Evolutionary conservation across 257 asterid species (phyloP), one percentile per base, ranked within the genome.

Genomic region (Verbascum thapsus): DNA sequence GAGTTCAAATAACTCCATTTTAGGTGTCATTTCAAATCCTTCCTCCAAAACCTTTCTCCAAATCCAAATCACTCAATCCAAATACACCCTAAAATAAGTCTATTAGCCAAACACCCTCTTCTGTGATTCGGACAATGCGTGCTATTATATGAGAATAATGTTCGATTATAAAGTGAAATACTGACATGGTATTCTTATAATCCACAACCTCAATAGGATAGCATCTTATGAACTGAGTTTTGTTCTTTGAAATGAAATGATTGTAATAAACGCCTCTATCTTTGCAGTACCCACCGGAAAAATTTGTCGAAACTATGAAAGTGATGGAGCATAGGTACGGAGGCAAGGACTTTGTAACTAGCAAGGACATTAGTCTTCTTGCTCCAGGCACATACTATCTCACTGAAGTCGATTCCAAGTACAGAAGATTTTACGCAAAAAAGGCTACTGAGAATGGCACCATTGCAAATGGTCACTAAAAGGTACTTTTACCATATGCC

Each of bases 241-340:
- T 38, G 22, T 48, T 19, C 17, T 18, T 64, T 52, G 41, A 50
- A 10, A 26, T 5, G 43, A 39, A 53, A 39, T 23, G 50, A 45
- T 19, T 41, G 34, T 42, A 39, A 58, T 37, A 18, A 23, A 17
- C 60, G 12, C 57, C n/a, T 61, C 34, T 52, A 59, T 38, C 37
- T n/a, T 11, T 50, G 78, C 95, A 92, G 99, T 72, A 78, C 53
- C 74, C 83, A 40, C 99, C 99, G 0, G 95, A 85, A 67, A 84
- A 94, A 77, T 94, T 94, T 17, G 88, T 84, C 56, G 92, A 90
- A 44, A 75, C 64, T 13, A 81, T 94, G 99, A 80, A 90, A 72
- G 58, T 94, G 67, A 94, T 94, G 99, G 96, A 94, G 95, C 92
- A 87, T 53, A 87, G 97, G 63, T 94, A 94, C 39, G 99, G 99